Evolutionary conservation across 352 stramenopile species (phyloP), one percentile per base, ranked within the genome.

Genomic region (Phytophthora ramorum): DNA sequence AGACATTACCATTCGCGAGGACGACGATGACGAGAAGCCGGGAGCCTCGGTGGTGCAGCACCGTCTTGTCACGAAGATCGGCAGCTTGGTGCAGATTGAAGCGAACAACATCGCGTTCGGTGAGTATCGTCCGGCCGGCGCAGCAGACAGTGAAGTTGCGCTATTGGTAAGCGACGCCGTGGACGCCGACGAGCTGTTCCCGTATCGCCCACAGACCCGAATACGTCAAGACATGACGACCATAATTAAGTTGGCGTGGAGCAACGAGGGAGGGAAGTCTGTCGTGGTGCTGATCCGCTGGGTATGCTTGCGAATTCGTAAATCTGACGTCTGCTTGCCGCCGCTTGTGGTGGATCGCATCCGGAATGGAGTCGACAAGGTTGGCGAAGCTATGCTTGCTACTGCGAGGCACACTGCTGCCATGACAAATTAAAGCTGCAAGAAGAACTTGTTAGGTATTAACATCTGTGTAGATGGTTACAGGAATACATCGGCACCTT

Each of bases 1-100:
- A 19, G 20, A 65, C 46, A 63, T 78, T 43, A 77, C 60, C 5
- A 63, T 78, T 35, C 66, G 70, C 13, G 47, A 54, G n/a, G 38
- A 54, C 7, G 26, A 54, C 10, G 45, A 52, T 34, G 28, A 10
- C 24, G 13, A 17, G 7, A 34, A 52, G 45, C 22, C 13, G 3
- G 16, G 14, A 9, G 32, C 20, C 14, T 22, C 45, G 0, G 45
- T 52, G 10, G 45, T 24, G 5, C 45, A 52, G 24, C 45, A 40
- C 14, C 24, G 24, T 5, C 45, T 52, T 17, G 10, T 9, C 26
- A 52, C 24, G 9, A 22, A 20, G 22, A 52, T 52, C 45, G 3
- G n/a, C 12, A 14, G 32, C 45, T n/a, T 52, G 22, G 47, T 54
- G 47, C 47, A 54, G 47, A 22, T 54, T 7, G 47, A 53, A 7